These are phyloP conservation scores for Hsuehochloa calcarea DNA, from an alignment of 176 grass and related monocot genomes.

Conservation along the genomic window DNA sequence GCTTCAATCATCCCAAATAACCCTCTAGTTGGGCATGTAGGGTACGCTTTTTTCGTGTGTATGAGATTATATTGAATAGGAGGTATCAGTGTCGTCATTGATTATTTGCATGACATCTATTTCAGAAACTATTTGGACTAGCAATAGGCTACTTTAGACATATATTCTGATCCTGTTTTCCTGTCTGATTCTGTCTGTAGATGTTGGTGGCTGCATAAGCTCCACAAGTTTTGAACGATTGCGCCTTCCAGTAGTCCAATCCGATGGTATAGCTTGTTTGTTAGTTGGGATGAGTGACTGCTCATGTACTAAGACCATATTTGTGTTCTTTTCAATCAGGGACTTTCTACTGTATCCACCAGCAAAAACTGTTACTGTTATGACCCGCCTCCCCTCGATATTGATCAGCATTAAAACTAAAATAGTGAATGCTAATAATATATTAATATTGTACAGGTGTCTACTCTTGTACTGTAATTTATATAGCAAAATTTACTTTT, in stretches of 20 bases:
- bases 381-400: background rate
- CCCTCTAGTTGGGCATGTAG: background rate
- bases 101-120: background rate
- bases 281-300: background rate
- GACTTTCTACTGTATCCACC: background rate
- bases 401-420: background rate
- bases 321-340: background rate
- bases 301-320: background rate
- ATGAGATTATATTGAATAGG: background rate
- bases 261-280: background rate
- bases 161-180: background rate
- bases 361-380: background rate
- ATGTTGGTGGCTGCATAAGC: conserved; percentile 5
- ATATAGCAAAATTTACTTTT: background rate
- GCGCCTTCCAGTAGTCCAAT: background rate
- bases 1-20: background rate
- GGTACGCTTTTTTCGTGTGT: background rate
- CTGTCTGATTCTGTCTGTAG: background rate
- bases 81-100: background rate
- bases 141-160: background rate
- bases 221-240: conserved; percentile 24
- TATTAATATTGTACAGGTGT: background rate
- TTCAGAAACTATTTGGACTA: background rate
- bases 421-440: background rate
- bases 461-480: background rate